Percentiles rank a stretch among this genome's conserved stretches.
Conservation (phyloP, 805 yeast genomes). For the Trichomonascus vanleenenianus region DNA sequence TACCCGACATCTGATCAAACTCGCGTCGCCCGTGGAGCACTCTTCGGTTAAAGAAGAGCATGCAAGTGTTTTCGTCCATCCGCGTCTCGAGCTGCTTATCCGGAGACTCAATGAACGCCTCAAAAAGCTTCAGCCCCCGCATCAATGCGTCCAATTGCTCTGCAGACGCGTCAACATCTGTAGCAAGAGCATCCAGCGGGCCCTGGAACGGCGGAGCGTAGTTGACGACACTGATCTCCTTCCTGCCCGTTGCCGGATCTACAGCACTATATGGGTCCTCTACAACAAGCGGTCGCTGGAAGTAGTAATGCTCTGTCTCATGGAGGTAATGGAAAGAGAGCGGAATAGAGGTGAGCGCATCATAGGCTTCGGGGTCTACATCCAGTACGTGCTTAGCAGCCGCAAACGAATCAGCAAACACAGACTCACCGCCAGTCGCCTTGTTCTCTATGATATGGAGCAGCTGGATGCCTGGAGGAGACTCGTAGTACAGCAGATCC, state of each 20-base stretch:
- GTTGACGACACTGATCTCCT: slow-evolving; percentile 48
- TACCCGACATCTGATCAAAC: slow-evolving; percentile 40
- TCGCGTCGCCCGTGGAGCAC: slow-evolving; percentile 56
- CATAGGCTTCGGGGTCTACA: slow-evolving; percentile 53
- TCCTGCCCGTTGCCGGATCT: slow-evolving; percentile 25
- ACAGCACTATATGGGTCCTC: slow-evolving; percentile 32
- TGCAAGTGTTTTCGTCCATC: slow-evolving; percentile 52
- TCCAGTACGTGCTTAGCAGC: slow-evolving; percentile 53
- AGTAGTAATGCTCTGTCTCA: slow-evolving; percentile 53
- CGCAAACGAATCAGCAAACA: slow-evolving; percentile 61
- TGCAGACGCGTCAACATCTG: slow-evolving; percentile 34
- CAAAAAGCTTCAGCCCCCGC: slow-evolving; percentile 55
- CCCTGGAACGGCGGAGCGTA: slow-evolving; percentile 84
- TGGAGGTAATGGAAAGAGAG: slow-evolving; percentile 62
- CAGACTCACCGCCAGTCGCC: slow-evolving; percentile 58
- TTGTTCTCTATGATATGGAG: slow-evolving; percentile 43
- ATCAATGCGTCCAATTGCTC: slow-evolving; percentile 44
- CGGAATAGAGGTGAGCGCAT: slow-evolving; percentile 55
- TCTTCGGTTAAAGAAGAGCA: slow-evolving; percentile 64
- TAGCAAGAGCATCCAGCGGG: slow-evolving; percentile 44
- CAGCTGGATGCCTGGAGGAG: slow-evolving; percentile 74
- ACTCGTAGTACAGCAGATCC: slow-evolving; percentile 69
- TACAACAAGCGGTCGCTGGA: slow-evolving; percentile 53
- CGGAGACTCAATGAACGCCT: slow-evolving; percentile 45
- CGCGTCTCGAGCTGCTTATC: slow-evolving; percentile 48